phyloP scores from a whole-genome alignment of 768 basidiomycete species.

The Phylloporus arenicola region DNA sequence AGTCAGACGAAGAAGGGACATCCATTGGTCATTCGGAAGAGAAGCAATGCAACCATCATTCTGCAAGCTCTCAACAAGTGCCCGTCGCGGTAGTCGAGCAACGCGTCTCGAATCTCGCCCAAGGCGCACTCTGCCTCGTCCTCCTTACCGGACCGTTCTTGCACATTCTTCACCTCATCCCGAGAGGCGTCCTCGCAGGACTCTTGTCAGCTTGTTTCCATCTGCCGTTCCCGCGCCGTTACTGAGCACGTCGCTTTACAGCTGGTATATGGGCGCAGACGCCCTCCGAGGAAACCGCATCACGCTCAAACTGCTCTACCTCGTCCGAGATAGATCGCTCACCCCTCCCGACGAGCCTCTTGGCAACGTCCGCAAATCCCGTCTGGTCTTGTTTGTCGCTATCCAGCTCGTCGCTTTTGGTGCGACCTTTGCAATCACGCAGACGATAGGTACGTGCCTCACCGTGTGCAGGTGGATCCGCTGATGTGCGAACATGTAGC shows the following conservation, averaged over 20 bases:
- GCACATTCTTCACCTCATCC: constrained; percentile 73
- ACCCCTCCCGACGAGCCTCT: constrained; percentile 68
- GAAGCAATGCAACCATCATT: constrained; percentile 14
- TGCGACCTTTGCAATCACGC: constrained; percentile 84
- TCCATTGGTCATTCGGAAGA: constrained; percentile 14
- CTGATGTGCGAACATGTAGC: constrained; percentile 37
- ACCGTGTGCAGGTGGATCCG: not conserved
- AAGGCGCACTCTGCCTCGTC: constrained; percentile 74
- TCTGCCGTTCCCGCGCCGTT: not conserved
- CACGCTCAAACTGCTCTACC: constrained; percentile 72
- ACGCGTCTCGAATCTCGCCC: constrained; percentile 84
- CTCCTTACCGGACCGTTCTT: constrained; percentile 80
- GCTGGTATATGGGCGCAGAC: constrained; percentile 91
- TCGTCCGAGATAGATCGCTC: constrained; percentile 65
- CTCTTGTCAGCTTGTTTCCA: constrained; percentile 59
- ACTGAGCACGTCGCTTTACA: constrained; percentile 19
- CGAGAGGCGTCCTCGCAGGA: constrained; percentile 78
- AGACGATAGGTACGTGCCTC: constrained; percentile 64
- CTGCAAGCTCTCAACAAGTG: constrained; percentile 38
- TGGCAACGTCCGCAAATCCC: constrained; percentile 63
- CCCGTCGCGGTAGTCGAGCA: constrained; percentile 84
- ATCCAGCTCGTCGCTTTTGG: constrained; percentile 83
- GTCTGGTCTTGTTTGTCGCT: constrained; percentile 64
- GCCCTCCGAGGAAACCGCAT: constrained; percentile 80
- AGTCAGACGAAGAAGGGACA: constrained; percentile 31